Evolutionary conservation across 495 filamentous ascomycete species (phyloP).

Genomic region (Tuber calosporum): DNA sequence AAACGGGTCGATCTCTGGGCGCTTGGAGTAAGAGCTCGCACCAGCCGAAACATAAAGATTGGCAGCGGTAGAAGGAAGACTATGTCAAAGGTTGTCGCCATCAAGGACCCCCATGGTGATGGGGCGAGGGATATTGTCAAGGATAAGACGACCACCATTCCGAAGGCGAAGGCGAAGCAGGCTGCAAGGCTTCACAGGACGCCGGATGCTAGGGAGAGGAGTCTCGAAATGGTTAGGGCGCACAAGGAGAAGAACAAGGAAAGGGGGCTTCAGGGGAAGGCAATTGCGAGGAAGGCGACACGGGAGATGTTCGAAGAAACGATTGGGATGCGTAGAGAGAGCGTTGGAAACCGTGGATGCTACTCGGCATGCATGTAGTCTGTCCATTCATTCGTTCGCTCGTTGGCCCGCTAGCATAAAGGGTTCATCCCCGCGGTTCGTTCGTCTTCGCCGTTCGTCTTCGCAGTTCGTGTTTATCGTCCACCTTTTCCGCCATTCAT

Average conservation of each 20-base stretch:
- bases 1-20: constrained; percentile 54
- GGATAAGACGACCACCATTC: constrained; percentile 14
- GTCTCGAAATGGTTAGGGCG: neutral
- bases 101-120: constrained; percentile 25
- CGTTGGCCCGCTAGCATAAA: too few relatives aligned
- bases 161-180: neutral
- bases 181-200: neutral
- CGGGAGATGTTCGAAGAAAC: neutral
- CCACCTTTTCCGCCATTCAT: too few relatives aligned
- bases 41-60: constrained; percentile 51
- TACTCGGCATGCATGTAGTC: too few relatives aligned
- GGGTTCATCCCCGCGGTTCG: too few relatives aligned
- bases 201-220: too few relatives aligned
- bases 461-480: too few relatives aligned
- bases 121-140: constrained; percentile 37
- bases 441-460: too few relatives aligned
- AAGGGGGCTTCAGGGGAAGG: neutral
- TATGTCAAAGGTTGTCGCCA: constrained; percentile 34
- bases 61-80: constrained; percentile 30
- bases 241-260: neutral
- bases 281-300: neutral
- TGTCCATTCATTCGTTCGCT: too few relatives aligned
- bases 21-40: constrained; percentile 80
- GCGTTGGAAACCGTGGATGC: too few relatives aligned
- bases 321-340: neutral